Percentiles rank a stretch among this genome's conserved stretches.
Conservation (phyloP, 441 rosid genomes). For the Euphorbia celastroides region DNA sequence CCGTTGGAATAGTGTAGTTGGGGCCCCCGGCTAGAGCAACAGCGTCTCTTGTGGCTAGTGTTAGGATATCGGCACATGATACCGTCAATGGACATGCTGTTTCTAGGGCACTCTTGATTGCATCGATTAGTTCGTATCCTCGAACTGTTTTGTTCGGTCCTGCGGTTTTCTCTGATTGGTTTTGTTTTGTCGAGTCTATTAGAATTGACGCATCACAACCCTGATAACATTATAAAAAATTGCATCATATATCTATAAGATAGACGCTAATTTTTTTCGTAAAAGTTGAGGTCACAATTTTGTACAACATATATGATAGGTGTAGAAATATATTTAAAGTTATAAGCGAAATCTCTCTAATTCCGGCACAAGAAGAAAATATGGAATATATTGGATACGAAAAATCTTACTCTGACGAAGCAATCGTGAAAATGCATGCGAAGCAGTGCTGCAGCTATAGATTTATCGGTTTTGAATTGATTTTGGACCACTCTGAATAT, state of each 20-base stretch:
- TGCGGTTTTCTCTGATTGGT: constrained; percentile 39
- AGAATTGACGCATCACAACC: constrained; percentile 78
- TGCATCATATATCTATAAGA: too few species aligned
- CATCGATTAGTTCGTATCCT: constrained; percentile 50
- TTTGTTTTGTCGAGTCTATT: constrained; percentile 38
- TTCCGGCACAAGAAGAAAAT: neutral
- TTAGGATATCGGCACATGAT: constrained; percentile 60
- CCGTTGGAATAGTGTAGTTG: constrained; percentile 39
- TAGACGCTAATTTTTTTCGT: too few species aligned
- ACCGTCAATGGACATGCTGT: constrained; percentile 47
- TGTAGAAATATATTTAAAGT: too few species aligned
- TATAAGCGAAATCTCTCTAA: neutral
- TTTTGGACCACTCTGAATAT: constrained; percentile 32
- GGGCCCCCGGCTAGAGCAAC: constrained; percentile 55
- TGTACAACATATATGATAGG: too few species aligned
- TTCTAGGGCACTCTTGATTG: constrained; percentile 46
- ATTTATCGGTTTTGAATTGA: constrained; percentile 31
- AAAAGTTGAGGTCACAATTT: too few species aligned
- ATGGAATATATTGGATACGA: neutral
- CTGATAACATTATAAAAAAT: too few species aligned
- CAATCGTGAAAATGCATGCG: constrained; percentile 87
- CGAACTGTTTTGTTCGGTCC: constrained; percentile 50
- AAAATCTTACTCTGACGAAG: constrained; percentile 48
- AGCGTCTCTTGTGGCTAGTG: constrained; percentile 58
- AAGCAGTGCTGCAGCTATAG: constrained; percentile 60